Evolutionary conservation across 225 moss, liverwort and hornwort genomes (phyloP), one percentile per base, ranked within the genome.

Genomic region (Sphagnum tenellum): DNA sequence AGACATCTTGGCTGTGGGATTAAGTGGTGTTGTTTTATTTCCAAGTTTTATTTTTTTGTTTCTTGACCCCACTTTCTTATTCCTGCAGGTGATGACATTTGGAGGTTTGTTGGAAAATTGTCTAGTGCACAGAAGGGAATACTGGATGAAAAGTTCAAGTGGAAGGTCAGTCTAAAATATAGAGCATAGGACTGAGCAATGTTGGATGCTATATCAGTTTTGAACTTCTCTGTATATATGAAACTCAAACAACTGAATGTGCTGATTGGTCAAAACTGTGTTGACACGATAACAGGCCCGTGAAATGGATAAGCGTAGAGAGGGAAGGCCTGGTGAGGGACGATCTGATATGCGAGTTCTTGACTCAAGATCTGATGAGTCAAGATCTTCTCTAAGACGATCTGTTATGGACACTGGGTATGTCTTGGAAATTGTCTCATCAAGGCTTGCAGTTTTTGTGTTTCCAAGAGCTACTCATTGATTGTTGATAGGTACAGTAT

Each of bases 131-230:
- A 96, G 54, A 85, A 89, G 68, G 89, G 89, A 71, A 75, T 92
- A 46, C 77, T 96, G 66, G 92, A 96, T 68, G 95, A 96, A 70
- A 96, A 90, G 63, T 96, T 96, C 65, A 96, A 96, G 72, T 96
- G 95, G 95, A 96, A 92, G 79, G 92, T 92, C 12, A 74, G 86
- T 60, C 2, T 13, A 14, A 49, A n/a, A 11, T 5, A 49, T 8
- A 9, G 47, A 12, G 2, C 2, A 3, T 12, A 49, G 2, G 6
- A 44, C 60, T 2, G 60, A 5, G 14, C 3, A 2, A 61, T 61
- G 29, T 61, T 46, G 46, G 4, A 44, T 61, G 60, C 60, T 6
- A 3, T 58, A 3, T 44, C 3, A 13, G 3, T 12, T 44, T 12
- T 58, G 2, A 13, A 44, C 58, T 13, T 58, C 29, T 29, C 29